Percentiles rank a stretch among this genome's conserved stretches.
These are phyloP conservation scores for Deinandra increscens DNA, from an alignment of 129 eudicot genomes.

Conservation along the genomic window DNA sequence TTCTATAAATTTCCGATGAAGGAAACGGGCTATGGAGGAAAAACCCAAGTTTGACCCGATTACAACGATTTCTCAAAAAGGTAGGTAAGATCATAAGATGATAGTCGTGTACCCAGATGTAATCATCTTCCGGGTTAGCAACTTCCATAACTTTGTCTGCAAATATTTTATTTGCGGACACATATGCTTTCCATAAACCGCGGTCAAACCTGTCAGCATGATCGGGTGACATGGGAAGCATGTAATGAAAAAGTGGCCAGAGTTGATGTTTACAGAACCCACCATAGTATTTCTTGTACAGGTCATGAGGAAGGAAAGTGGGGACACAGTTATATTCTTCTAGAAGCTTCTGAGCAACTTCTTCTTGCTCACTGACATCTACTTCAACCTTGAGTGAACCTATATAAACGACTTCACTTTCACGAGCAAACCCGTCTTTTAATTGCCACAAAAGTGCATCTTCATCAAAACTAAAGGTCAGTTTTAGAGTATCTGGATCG, in stretches of 20 bases:
- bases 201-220: conserved; percentile 79
- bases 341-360: conserved; percentile 69
- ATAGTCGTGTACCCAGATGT: conserved; percentile 85
- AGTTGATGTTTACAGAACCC: conserved; percentile 89
- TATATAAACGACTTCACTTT: conserved; percentile 61
- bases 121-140: conserved; percentile 78
- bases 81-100: conserved; percentile 92
- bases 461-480: conserved; percentile 71
- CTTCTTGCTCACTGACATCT: conserved; percentile 71
- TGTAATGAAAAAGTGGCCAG: conserved; percentile 92
- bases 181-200: conserved; percentile 76
- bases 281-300: conserved; percentile 60
- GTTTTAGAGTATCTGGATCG: conserved; percentile 52
- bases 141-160: conserved; percentile 88
- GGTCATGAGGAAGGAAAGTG: conserved; percentile 72
- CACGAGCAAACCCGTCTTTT: conserved; percentile 67
- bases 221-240: conserved; percentile 82
- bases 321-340: conserved; percentile 88
- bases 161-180: conserved; percentile 70
- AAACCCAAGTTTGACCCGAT: conserved; percentile 75
- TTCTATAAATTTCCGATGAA: conserved; percentile 78
- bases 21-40: conserved; percentile 93
- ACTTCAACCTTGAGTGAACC: conserved; percentile 77
- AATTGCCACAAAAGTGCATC: conserved; percentile 68
- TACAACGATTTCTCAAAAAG: conserved; percentile 58